Evolutionary conservation across 768 basidiomycete species (phyloP).

Genomic region (Lactifluus hygrophoroides): DNA sequence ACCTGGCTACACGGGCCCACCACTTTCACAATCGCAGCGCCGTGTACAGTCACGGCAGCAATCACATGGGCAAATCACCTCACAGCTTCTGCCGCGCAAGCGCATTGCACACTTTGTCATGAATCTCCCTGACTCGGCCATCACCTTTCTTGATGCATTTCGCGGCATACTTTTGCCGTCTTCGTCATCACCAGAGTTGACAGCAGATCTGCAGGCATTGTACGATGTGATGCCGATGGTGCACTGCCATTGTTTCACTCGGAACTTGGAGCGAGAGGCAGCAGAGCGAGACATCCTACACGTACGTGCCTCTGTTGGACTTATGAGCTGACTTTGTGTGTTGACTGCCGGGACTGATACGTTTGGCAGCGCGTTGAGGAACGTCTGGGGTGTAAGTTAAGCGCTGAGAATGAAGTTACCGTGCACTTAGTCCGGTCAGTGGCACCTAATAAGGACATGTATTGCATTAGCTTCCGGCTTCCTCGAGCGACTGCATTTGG

Average conservation of each 20-base stretch:
- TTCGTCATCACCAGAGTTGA: slow-evolving; percentile 26
- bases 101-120: slow-evolving; percentile 87
- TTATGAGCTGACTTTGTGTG: slow-evolving; percentile 2
- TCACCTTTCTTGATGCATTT: slow-evolving; percentile 85
- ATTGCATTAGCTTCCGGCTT: slow-evolving; percentile 84
- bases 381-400: slow-evolving; percentile 47
- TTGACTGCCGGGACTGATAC: neutral
- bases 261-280: slow-evolving; percentile 58
- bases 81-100: slow-evolving; percentile 34
- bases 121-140: slow-evolving; percentile 92
- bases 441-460: slow-evolving; percentile 96
- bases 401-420: slow-evolving; percentile 37
- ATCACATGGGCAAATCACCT: slow-evolving; percentile 18
- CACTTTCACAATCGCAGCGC: slow-evolving; percentile 29
- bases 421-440: slow-evolving; percentile 84
- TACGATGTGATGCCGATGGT: slow-evolving; percentile 67
- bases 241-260: slow-evolving; percentile 95
- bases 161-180: slow-evolving; percentile 51
- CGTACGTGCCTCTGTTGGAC: slow-evolving; percentile 39
- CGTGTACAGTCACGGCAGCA: slow-evolving; percentile 35
- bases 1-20: slow-evolving; percentile 38
- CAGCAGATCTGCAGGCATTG: slow-evolving; percentile 33
- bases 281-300: slow-evolving; percentile 73
- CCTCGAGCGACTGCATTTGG: slow-evolving; percentile 38
- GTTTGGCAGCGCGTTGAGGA: slow-evolving; percentile 58